Percentiles rank a stretch among this genome's conserved stretches.
phyloP scores from a whole-genome alignment of 352 stramenopile genomes.

The Globisporangium echinulatum region DNA sequence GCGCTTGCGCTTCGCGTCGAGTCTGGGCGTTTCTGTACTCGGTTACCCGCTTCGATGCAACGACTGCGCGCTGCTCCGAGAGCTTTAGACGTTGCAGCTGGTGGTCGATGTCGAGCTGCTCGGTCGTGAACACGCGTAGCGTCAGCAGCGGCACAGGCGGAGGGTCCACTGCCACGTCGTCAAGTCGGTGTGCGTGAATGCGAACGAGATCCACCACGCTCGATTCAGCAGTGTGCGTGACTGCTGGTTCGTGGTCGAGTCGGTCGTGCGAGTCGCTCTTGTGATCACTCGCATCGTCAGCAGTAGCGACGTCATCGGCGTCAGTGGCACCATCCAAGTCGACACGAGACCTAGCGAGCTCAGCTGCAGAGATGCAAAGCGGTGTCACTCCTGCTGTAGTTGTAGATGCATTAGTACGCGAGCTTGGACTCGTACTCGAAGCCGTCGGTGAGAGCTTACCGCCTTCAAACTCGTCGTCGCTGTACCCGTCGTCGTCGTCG shows the following conservation, averaged over 20 bases:
- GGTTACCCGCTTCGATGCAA: slow-evolving; percentile 8
- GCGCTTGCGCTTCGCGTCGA: slow-evolving; percentile 8
- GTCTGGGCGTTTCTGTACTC: slow-evolving; percentile 6
- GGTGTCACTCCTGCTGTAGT: not conserved
- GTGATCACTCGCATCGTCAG: not conserved
- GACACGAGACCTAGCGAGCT: not conserved
- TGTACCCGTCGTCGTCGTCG: not conserved
- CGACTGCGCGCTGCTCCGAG: slow-evolving; percentile 1
- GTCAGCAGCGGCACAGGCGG: not conserved
- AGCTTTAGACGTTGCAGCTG: slow-evolving; percentile 2
- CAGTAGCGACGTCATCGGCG: too few relatives aligned
- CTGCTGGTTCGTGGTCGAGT: not conserved
- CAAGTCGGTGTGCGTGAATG: slow-evolving; percentile 3
- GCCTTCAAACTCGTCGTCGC: not conserved
- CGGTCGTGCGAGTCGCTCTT: not conserved
- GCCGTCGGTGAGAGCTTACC: not conserved
- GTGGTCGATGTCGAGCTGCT: not conserved
- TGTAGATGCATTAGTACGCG: not conserved
- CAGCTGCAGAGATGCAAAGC: not conserved
- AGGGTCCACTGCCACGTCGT: not conserved
- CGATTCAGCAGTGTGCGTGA: not conserved
- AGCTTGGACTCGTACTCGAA: not conserved
- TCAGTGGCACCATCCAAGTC: not conserved
- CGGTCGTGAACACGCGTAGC: not conserved
- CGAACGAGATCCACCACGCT: not conserved